phyloP scores from a whole-genome alignment of 192 early-diverging fungal species.

The Phycomyces nitens region DNA sequence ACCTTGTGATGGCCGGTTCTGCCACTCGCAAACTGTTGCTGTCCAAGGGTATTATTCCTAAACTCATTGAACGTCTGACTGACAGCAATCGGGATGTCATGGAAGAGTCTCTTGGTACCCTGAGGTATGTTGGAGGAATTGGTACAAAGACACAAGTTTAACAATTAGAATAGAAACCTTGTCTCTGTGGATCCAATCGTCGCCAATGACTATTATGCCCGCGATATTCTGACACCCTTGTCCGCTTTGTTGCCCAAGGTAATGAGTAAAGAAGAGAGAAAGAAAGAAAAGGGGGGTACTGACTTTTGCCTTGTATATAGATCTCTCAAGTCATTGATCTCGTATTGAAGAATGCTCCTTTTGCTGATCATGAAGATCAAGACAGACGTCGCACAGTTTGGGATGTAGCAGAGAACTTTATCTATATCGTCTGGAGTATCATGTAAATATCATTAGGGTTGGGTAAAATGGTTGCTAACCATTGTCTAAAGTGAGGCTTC shows the following conservation, averaged over 20 bases:
- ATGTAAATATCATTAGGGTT: slow-evolving; percentile 21
- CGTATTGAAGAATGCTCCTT: slow-evolving; percentile 29
- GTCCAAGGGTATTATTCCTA: slow-evolving; percentile 61
- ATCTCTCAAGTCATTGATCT: slow-evolving; percentile 32
- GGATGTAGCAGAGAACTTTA: slow-evolving; percentile 58
- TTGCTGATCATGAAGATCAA: slow-evolving; percentile 31
- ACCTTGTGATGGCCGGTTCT: slow-evolving; percentile 65
- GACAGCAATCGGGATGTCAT: slow-evolving; percentile 71
- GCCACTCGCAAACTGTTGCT: slow-evolving; percentile 71
- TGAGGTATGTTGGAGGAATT: slow-evolving; percentile 40
- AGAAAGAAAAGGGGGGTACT: slow-evolving; percentile 6
- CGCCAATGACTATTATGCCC: slow-evolving; percentile 52
- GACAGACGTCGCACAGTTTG: slow-evolving; percentile 46
- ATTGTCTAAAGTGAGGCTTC: slow-evolving; percentile 58
- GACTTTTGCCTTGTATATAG: slow-evolving; percentile 11
- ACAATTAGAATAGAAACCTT: slow-evolving; percentile 47
- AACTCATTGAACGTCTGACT: slow-evolving; percentile 68
- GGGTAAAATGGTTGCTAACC: neutral
- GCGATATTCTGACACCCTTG: slow-evolving; percentile 54
- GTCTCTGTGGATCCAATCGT: slow-evolving; percentile 50
- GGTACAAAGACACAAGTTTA: neutral
- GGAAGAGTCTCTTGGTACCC: slow-evolving; percentile 69
- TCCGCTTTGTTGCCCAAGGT: slow-evolving; percentile 45
- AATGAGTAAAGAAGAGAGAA: neutral
- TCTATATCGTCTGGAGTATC: slow-evolving; percentile 54